Conservation (phyloP, 176 grass and related monocot species). For the Chloris gayana region DNA sequence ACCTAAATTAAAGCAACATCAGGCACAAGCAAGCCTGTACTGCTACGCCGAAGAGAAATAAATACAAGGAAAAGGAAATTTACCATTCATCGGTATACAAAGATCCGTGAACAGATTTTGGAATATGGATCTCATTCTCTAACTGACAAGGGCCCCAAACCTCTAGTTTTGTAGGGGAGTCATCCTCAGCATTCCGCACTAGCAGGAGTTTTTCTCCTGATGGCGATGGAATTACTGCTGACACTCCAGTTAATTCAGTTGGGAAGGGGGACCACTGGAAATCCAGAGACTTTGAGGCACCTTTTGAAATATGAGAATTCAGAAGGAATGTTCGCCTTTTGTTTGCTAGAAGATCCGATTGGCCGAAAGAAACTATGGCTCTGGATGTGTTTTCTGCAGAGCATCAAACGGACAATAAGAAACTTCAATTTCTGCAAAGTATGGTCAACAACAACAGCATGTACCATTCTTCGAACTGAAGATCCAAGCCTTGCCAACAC, state of each 20-base stretch:
- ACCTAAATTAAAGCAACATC: slow-evolving; percentile 56
- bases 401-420: not conserved
- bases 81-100: slow-evolving; percentile 82
- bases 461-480: slow-evolving; percentile 76
- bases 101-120: slow-evolving; percentile 80
- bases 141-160: slow-evolving; percentile 68
- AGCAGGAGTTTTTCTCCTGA: slow-evolving; percentile 82
- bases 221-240: slow-evolving; percentile 73
- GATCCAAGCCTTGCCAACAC: slow-evolving; percentile 77
- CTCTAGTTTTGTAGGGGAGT: slow-evolving; percentile 81
- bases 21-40: not conserved
- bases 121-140: slow-evolving; percentile 84
- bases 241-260: slow-evolving; percentile 76
- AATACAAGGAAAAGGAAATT: slow-evolving; percentile 11
- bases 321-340: slow-evolving; percentile 66
- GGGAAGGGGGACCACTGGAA: slow-evolving; percentile 93
- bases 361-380: slow-evolving; percentile 66
- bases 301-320: slow-evolving; percentile 74
- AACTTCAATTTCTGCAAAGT: slow-evolving; percentile 10
- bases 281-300: slow-evolving; percentile 47
- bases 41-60: slow-evolving; percentile 6
- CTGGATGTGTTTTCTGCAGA: slow-evolving; percentile 61
- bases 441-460: not conserved
- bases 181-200: slow-evolving; percentile 74
- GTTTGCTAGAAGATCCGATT: slow-evolving; percentile 73